Evolutionary conservation across 805 yeast genomes (phyloP), one percentile per base, ranked within the genome.

Genomic region (Pichia ethanolica): DNA sequence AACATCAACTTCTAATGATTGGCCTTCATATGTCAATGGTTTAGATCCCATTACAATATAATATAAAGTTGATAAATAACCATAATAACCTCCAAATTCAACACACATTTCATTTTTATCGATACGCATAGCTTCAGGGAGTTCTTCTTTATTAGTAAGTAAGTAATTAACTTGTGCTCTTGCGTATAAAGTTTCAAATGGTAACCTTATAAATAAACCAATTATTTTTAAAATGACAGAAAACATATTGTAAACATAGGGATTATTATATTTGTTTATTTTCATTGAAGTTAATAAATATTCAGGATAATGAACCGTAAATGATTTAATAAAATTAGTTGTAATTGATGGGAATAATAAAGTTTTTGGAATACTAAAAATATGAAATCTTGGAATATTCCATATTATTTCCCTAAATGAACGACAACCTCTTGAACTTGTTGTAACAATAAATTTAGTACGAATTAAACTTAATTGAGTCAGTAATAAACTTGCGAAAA

Each of bases 381-480:
- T 60, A 42, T 71, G 66, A 45, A 60, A 59, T 14, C 59, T 56
- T 34, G 78, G 75, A 57, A 81, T 67, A 48, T 72, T 71, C 48
- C 78, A 70, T 11, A 89, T 66, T 5, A 86, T 77, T 42, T 82
- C 80, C 47, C 95, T 72, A 42, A 90, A 75, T n/a, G 95, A 86
- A 52, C 97, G 59, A 20, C 72, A 65, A 14, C 66, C 71, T 56
- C 71, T 69, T 10, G 64, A 54, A 7, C 66, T 61, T 30, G 71
- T 72, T 33, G 88, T 76, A 8, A 88, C 77, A 56, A 89, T 80
- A 38, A 91, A 71, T 54, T 83, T 79, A 37, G 93, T 84, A 53
- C 89, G 80, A 35, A 91, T 84, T 46, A 90, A 70, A 57, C 87
- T 95, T 44, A 91, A 66, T 1, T 97, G 97, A 47, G 90, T 77